Percentiles rank a stretch among this genome's conserved stretches.
Evolutionary conservation across 2,329 filamentous ascomycete genomes (phyloP).

Genomic region (Blumeria hordei): DNA sequence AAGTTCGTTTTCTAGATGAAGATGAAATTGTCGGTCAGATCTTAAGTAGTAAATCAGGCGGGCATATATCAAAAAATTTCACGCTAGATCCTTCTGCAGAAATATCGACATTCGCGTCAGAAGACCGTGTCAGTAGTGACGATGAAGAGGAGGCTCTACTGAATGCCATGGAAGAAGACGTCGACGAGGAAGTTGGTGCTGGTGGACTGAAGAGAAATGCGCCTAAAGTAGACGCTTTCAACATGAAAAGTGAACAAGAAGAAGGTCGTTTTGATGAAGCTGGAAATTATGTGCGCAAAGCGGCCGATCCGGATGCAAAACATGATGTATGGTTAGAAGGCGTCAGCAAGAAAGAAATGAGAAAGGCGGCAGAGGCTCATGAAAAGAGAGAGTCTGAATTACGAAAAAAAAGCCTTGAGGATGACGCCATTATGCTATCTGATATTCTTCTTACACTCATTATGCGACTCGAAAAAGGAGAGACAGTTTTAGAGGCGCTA

Average conservation of each 20-base stretch:
- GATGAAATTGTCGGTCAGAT: conserved; percentile 59
- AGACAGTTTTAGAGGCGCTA: conserved; percentile 73
- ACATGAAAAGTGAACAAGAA: conserved; percentile 72
- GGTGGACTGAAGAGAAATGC: conserved; percentile 83
- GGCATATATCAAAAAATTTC: conserved; percentile 36
- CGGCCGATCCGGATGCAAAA: conserved; percentile 63
- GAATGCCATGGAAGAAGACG: conserved; percentile 47
- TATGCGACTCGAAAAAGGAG: conserved; percentile 45
- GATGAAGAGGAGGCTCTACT: conserved; percentile 50
- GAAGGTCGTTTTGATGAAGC: conserved; percentile 79
- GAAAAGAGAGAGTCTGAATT: conserved; percentile 62
- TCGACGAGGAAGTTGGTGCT: conserved; percentile 76
- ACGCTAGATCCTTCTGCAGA: conserved; percentile 30
- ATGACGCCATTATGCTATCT: conserved; percentile 49
- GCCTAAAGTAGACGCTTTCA: conserved; percentile 88
- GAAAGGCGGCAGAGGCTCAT: conserved; percentile 62
- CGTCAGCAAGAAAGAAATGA: conserved; percentile 82
- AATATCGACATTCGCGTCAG: conserved; percentile 15
- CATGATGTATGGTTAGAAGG: conserved; percentile 89
- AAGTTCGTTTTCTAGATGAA: conserved; percentile 33
- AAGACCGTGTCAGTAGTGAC: conserved; percentile 24
- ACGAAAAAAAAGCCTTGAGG: conserved; percentile 42
- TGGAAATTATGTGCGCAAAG: conserved; percentile 81
- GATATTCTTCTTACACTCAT: conserved; percentile 58
- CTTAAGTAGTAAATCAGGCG: conserved; percentile 45